Conservation (phyloP, 1,284 basidiomycete species). For the Irpex sp. region DNA sequence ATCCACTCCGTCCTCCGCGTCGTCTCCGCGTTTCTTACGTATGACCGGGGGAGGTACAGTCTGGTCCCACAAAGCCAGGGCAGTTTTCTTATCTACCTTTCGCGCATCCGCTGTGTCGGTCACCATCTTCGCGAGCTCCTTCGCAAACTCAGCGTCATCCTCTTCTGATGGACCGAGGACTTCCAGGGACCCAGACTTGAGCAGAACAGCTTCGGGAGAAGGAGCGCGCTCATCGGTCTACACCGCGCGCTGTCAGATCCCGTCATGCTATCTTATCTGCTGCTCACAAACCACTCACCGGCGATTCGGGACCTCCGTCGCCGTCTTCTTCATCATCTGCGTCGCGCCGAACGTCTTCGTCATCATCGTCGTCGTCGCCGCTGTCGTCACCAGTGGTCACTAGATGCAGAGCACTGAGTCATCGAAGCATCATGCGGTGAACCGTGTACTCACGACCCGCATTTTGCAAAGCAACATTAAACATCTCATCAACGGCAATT, state of each 20-base stretch:
- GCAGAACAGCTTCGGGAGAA: conserved; percentile 74
- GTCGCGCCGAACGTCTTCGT: conserved; percentile 47
- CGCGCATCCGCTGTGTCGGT: conserved; percentile 81
- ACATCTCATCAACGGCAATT: conserved; percentile 84
- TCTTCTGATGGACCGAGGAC: conserved; percentile 77
- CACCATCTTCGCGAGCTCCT: conserved; percentile 94
- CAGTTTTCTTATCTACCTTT: conserved; percentile 82
- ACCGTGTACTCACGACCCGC: conserved; percentile 44
- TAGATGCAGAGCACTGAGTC: conserved; percentile 15
- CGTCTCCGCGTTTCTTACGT: conserved; percentile 58
- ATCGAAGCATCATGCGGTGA: not conserved
- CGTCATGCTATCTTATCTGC: not conserved
- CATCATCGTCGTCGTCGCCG: conserved; percentile 69
- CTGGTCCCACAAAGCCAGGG: conserved; percentile 81
- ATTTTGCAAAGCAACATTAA: conserved; percentile 61
- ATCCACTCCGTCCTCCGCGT: conserved; percentile 42
- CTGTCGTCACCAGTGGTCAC: conserved; percentile 56
- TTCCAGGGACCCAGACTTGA: conserved; percentile 58
- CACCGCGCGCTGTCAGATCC: not conserved
- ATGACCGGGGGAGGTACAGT: conserved; percentile 67
- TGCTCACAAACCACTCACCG: conserved; percentile 35
- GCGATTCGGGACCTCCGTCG: conserved; percentile 45
- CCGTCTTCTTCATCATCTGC: conserved; percentile 58
- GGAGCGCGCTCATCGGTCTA: conserved; percentile 65
- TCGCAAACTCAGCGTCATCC: conserved; percentile 90